Conservation (phyloP, 306 rosid species). For the Acacia crassicarpa region DNA sequence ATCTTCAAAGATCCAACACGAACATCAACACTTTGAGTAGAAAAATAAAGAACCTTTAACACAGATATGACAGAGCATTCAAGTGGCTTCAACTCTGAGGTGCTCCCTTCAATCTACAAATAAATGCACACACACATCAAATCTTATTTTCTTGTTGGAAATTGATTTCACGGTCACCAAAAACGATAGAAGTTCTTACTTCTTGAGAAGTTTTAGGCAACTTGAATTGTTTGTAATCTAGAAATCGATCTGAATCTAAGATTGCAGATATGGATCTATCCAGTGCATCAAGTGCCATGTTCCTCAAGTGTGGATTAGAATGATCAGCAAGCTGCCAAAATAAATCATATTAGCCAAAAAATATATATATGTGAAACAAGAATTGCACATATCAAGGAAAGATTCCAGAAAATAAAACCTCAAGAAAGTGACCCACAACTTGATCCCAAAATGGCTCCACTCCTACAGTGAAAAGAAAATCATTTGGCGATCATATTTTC, state of each 20-base stretch:
- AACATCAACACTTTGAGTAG: slow-evolving; percentile 74
- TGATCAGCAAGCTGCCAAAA: slow-evolving; percentile 85
- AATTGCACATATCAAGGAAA: slow-evolving; percentile 7
- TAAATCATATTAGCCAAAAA: slow-evolving; percentile 28
- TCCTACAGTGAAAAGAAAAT: slow-evolving; percentile 53
- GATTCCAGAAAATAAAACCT: slow-evolving; percentile 47
- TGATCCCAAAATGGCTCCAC: slow-evolving; percentile 95
- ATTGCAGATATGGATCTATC: slow-evolving; percentile 95
- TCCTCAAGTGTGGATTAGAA: slow-evolving; percentile 80
- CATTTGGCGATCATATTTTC: slow-evolving; percentile 8
- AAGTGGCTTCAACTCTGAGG: slow-evolving; percentile 60
- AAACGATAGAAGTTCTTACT: slow-evolving; percentile 52
- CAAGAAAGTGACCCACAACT: slow-evolving; percentile 86
- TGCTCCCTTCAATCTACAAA: slow-evolving; percentile 57
- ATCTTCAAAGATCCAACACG: slow-evolving; percentile 87
- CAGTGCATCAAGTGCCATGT: slow-evolving; percentile 87
- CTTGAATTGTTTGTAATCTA: slow-evolving; percentile 50
- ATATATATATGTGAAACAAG: slow-evolving; percentile 32
- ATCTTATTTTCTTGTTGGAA: slow-evolving; percentile 30
- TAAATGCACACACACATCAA: slow-evolving; percentile 21
- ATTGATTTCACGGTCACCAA: slow-evolving; percentile 17
- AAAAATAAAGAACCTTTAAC: slow-evolving; percentile 73
- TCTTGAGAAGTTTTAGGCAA: slow-evolving; percentile 48
- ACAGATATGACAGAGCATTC: slow-evolving; percentile 90
- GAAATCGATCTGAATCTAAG: slow-evolving; percentile 76